phyloP scores from a whole-genome alignment of 164 flowering plant species.

The Magnolia kwangsiensis region DNA sequence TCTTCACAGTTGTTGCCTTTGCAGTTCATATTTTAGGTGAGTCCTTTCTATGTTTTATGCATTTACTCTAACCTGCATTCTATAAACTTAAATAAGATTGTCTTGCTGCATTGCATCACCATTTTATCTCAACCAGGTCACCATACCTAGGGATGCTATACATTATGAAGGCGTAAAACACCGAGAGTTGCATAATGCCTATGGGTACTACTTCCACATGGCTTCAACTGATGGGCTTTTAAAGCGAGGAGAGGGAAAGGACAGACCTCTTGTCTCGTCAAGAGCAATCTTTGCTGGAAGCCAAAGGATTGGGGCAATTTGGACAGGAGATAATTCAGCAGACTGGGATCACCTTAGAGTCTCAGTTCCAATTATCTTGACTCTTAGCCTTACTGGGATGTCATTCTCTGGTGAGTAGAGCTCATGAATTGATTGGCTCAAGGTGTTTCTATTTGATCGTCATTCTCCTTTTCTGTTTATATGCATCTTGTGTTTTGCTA shows the following conservation, averaged over 20 bases:
- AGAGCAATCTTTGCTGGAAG: constrained; percentile 94
- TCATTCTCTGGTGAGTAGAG: constrained; percentile 69
- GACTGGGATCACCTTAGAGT: constrained; percentile 97
- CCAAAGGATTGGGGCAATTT: constrained; percentile 89
- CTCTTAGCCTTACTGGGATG: constrained; percentile 87
- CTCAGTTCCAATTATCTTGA: constrained; percentile 92
- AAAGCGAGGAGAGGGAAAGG: constrained; percentile 81
- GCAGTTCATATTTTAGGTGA: not conserved
- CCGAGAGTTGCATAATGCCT: too few relatives aligned
- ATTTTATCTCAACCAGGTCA: constrained; percentile 42
- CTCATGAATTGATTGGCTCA: too few relatives aligned
- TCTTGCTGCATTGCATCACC: constrained; percentile 2
- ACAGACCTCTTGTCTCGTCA: constrained; percentile 94
- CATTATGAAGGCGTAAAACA: constrained; percentile 86
- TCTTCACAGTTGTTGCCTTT: too few relatives aligned
- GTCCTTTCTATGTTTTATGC: not conserved
- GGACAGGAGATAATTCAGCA: constrained; percentile 98
- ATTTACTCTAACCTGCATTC: not conserved
- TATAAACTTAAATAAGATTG: not conserved
- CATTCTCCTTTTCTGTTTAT: too few relatives aligned
- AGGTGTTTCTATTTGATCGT: too few relatives aligned
- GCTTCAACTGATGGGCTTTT: constrained; percentile 82
- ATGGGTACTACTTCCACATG: constrained; percentile 97
- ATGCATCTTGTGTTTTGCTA: too few relatives aligned
- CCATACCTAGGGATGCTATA: constrained; percentile 99